phyloP scores from a whole-genome alignment of 305 asterid species.

The Fraxinus paxiana region DNA sequence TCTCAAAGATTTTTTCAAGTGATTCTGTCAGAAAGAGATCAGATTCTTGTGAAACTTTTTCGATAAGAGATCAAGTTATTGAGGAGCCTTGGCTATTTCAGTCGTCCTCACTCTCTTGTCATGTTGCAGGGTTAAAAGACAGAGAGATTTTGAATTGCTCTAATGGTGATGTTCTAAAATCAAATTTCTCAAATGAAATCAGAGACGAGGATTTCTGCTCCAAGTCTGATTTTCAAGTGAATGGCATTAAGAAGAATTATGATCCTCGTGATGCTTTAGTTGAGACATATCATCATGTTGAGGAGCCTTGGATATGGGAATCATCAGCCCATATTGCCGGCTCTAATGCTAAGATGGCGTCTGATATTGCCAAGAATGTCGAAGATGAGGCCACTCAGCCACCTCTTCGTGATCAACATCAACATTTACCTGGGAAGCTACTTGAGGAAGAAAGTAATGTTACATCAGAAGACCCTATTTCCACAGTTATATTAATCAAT shows the following conservation, averaged over 20 bases:
- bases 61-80: conserved; percentile 32
- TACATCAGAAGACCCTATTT: conserved; percentile 41
- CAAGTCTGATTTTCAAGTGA: conserved; percentile 29
- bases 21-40: conserved; percentile 34
- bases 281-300: conserved; percentile 44
- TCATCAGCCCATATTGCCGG: conserved; percentile 24
- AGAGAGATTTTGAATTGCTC: conserved; percentile 32
- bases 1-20: conserved; percentile 35
- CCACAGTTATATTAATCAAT: conserved; percentile 78
- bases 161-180: conserved; percentile 30
- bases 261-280: conserved; percentile 25
- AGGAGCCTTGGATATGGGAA: conserved; percentile 89
- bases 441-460: conserved; percentile 44
- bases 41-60: conserved; percentile 31
- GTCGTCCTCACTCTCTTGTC: conserved; percentile 38
- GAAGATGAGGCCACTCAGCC: conserved; percentile 31
- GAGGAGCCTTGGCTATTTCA: conserved; percentile 94
- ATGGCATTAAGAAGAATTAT: conserved; percentile 24
- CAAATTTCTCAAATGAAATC: conserved; percentile 26
- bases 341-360: conserved; percentile 26
- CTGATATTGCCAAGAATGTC: conserved; percentile 23
- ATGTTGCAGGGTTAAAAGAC: conserved; percentile 32
- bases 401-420: conserved; percentile 33
- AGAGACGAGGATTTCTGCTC: conserved; percentile 19
- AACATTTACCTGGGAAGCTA: conserved; percentile 37